These are phyloP conservation scores for Wakefieldia striispora DNA, from an alignment of 768 basidiomycete genomes.

Conservation along the genomic window DNA sequence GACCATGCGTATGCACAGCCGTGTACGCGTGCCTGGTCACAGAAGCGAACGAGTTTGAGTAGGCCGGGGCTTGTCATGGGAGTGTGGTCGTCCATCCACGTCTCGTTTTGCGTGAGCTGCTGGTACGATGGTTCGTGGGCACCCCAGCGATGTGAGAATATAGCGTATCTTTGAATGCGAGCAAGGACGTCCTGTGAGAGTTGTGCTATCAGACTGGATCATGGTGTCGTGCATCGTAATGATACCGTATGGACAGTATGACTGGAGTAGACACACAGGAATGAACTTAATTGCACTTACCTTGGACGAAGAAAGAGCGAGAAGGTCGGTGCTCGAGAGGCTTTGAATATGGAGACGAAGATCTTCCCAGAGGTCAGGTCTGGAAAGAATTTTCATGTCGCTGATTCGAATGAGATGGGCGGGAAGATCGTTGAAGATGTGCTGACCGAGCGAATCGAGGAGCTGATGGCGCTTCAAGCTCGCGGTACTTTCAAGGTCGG, in stretches of 20 bases:
- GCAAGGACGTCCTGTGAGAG: slow-evolving; percentile 1
- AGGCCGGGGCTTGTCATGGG: not conserved
- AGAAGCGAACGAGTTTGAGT: not conserved
- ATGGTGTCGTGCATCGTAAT: not conserved
- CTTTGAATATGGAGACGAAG: not conserved
- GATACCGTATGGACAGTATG: too few relatives aligned
- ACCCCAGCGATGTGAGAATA: slow-evolving; percentile 2
- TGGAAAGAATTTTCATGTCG: slow-evolving; percentile 12
- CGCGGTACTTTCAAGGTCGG: not conserved
- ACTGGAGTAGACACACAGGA: too few relatives aligned
- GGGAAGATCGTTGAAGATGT: slow-evolving; percentile 15
- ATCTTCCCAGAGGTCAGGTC: slow-evolving; percentile 13
- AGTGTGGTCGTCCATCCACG: not conserved
- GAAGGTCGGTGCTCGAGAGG: not conserved
- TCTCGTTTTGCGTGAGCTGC: not conserved
- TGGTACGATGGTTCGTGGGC: not conserved
- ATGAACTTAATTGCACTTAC: not conserved
- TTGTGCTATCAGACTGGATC: not conserved
- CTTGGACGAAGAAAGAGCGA: slow-evolving; percentile 6
- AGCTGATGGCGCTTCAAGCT: slow-evolving; percentile 6
- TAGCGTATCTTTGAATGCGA: slow-evolving; percentile 10
- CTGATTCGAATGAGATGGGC: slow-evolving; percentile 10
- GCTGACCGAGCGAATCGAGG: slow-evolving; percentile 8
- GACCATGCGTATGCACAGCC: not conserved
- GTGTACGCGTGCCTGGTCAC: not conserved